Percentiles rank a stretch among this genome's conserved stretches.
These are phyloP conservation scores for Aspergillus uvarum DNA, from an alignment of 2,329 filamentous ascomycete genomes.

Conservation along the genomic window DNA sequence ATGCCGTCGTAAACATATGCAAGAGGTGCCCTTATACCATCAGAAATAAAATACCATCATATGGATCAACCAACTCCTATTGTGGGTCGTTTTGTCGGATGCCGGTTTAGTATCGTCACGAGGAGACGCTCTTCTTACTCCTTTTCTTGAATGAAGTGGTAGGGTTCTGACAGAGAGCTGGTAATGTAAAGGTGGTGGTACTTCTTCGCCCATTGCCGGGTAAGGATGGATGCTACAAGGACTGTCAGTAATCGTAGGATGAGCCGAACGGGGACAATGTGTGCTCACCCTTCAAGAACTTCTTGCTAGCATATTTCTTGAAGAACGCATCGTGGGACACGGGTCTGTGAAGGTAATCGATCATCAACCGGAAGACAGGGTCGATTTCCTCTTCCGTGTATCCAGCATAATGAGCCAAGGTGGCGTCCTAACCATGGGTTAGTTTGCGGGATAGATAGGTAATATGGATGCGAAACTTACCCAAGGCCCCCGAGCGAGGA, in stretches of 20 bases:
- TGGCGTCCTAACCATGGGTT: slow-evolving; percentile 64
- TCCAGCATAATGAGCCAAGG: slow-evolving; percentile 84
- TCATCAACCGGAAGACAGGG: slow-evolving; percentile 89
- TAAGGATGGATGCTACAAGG: slow-evolving; percentile 75
- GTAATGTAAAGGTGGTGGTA: slow-evolving; percentile 50
- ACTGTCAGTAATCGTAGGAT: slow-evolving; percentile 22
- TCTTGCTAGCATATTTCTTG: slow-evolving; percentile 99
- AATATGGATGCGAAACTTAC: slow-evolving; percentile 62
- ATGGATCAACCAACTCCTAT: slow-evolving; percentile 35
- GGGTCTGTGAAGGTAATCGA: slow-evolving; percentile 90
- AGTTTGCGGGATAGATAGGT: slow-evolving; percentile 1
- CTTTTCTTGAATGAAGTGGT: slow-evolving; percentile 34
- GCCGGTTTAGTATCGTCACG: slow-evolving; percentile 25
- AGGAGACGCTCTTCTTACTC: slow-evolving; percentile 29
- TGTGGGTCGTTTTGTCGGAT: slow-evolving; percentile 24
- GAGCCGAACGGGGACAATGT: not conserved
- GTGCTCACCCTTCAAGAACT: slow-evolving; percentile 89
- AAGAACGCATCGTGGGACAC: slow-evolving; percentile 96
- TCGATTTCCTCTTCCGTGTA: slow-evolving; percentile 92
- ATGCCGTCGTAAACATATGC: slow-evolving; percentile 43
- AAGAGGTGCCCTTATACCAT: slow-evolving; percentile 41
- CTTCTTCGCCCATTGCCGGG: slow-evolving; percentile 90
- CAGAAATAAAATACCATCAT: slow-evolving; percentile 44
- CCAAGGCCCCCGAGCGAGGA: slow-evolving; percentile 89
- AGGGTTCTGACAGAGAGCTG: slow-evolving; percentile 31